phyloP scores from a whole-genome alignment of 1,284 basidiomycete species.

The Marasmius oreades region DNA sequence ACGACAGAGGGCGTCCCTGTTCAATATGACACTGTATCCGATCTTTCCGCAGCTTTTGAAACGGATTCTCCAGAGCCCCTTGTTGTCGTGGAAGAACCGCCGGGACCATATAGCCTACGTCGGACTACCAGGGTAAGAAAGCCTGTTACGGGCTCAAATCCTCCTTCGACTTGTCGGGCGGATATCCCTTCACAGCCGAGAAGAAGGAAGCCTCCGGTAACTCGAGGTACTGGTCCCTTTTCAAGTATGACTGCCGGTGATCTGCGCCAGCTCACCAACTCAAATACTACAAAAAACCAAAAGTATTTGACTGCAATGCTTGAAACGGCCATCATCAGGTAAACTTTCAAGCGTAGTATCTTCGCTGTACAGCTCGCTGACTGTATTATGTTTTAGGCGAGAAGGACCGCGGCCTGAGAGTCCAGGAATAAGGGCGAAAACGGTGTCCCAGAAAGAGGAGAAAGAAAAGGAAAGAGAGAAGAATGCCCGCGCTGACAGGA shows the following conservation, averaged over 20 bases:
- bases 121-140: slow-evolving; percentile 55
- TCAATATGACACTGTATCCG: background rate
- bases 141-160: slow-evolving; percentile 25
- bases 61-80: background rate
- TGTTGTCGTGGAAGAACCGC: slow-evolving; percentile 10
- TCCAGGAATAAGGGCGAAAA: slow-evolving; percentile 72
- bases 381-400: slow-evolving; percentile 34
- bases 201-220: slow-evolving; percentile 21
- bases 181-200: background rate
- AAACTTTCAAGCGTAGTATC: background rate
- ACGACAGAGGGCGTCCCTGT: background rate
- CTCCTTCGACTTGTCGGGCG: background rate
- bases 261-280: slow-evolving; percentile 62
- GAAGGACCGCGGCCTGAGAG: slow-evolving; percentile 74
- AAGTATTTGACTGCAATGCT: slow-evolving; percentile 53
- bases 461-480: slow-evolving; percentile 55
- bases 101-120: slow-evolving; percentile 25
- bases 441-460: slow-evolving; percentile 63
- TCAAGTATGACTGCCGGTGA: slow-evolving; percentile 63
- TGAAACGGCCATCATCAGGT: slow-evolving; percentile 57
- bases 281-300: slow-evolving; percentile 71
- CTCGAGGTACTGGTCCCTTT: slow-evolving; percentile 43
- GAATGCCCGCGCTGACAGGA: slow-evolving; percentile 62
- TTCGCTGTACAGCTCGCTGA: background rate
- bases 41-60: background rate